Evolutionary conservation across 2,329 filamentous ascomycete species (phyloP).

Genomic region (Colletotrichum tabaci): DNA sequence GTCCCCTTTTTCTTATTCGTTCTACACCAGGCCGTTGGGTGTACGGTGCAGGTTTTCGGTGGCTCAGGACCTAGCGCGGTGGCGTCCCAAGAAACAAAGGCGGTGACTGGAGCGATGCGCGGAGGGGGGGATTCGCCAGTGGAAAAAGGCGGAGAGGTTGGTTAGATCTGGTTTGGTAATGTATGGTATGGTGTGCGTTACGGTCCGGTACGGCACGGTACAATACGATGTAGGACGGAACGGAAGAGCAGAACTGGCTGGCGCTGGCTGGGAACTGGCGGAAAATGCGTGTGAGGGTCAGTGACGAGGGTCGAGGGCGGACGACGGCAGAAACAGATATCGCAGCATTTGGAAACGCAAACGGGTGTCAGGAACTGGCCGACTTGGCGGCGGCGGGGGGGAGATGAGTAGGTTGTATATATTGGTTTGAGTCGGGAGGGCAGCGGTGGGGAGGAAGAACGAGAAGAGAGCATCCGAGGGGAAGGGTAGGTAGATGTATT

Average conservation of each 20-base stretch:
- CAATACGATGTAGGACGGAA: background rate
- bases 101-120: slow-evolving; percentile 44
- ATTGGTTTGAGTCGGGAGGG: slow-evolving; percentile 25
- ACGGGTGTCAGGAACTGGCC: slow-evolving; percentile 30
- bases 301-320: slow-evolving; percentile 32
- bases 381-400: slow-evolving; percentile 15
- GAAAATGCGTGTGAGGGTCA: slow-evolving; percentile 21
- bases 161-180: slow-evolving; percentile 1
- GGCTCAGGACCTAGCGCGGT: slow-evolving; percentile 43
- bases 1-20: slow-evolving; percentile 40
- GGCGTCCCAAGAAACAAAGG: slow-evolving; percentile 44
- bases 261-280: slow-evolving; percentile 11
- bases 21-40: slow-evolving; percentile 42
- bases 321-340: slow-evolving; percentile 34
- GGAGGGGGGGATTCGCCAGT: slow-evolving; percentile 42
- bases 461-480: slow-evolving; percentile 21
- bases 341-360: slow-evolving; percentile 39
- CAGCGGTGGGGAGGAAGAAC: slow-evolving; percentile 23
- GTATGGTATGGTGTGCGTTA: background rate
- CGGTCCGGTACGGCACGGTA: background rate
- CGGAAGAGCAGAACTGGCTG: slow-evolving; percentile 32
- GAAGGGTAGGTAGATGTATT: slow-evolving; percentile 22
- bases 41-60: slow-evolving; percentile 41
- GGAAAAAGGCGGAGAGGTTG: slow-evolving; percentile 15
- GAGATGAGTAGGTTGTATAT: slow-evolving; percentile 21